Evolutionary conservation across 2,329 filamentous ascomycete species (phyloP), one percentile per base, ranked within the genome.

Genomic region (Chrysosporium keratinophilum): DNA sequence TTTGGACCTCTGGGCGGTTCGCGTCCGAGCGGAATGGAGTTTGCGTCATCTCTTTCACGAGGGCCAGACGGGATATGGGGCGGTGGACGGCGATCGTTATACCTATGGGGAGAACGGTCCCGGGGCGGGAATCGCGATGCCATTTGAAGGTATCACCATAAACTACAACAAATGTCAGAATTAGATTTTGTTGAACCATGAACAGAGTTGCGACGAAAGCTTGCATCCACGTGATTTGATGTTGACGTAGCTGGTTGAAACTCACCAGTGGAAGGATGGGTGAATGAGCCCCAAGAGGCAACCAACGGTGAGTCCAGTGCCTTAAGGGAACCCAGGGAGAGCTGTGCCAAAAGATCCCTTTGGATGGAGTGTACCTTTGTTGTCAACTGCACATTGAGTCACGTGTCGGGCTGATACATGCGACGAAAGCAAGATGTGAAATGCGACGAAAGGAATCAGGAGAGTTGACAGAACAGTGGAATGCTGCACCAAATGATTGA

Each of bases 1-100:
- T 90, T 88, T 10, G 89, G 88, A 0, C 87, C 89, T 54, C 88
- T 79, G 2, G 89, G 89, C 1, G 87, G 84, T 58, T 94, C 87
- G 59, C 84, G 78, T 11, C 78, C 75, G 67, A 65, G 77, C 59
- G 60, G 76, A 65, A 61, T 82, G 59, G 82, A 76, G 60, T 77
- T 78, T 1, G 77, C 69, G 60, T 78, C 78, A 57, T 87, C 87
- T n/a, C 75, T 71, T 28, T 68, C 69, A 51, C 71, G 68, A 57
- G 69, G 73, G 50, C 68, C 69, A 50, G 71, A 69, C 34, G 78
- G 75, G 54, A 76, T 74, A 63, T 80, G 82, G 77, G 35, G 35
- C 11, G n/a, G 45, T n/a, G n/a, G 82, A 83, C 49, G 84, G 23
- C 52, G 56, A 65, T 90, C 86, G 59, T 77, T 76, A 62, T 88